Percentiles rank a stretch among this genome's conserved stretches.
phyloP scores from a whole-genome alignment of 352 stramenopile genomes.

The Globisporangium iwayamae region DNA sequence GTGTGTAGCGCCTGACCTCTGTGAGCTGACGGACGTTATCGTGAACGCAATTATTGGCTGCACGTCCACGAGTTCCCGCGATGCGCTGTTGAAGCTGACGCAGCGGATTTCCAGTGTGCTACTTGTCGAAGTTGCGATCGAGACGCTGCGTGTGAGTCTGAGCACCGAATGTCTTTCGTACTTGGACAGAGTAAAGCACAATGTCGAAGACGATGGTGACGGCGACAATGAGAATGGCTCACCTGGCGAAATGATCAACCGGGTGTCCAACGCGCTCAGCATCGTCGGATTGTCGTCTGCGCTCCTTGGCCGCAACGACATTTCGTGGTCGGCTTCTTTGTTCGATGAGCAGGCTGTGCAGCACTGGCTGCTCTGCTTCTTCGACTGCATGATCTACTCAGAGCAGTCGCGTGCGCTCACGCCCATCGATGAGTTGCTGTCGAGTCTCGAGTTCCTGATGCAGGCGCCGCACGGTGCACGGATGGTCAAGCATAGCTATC shows the following conservation, averaged over 20 bases:
- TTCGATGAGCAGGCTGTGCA: conserved; percentile 16
- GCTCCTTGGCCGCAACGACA: conserved; percentile 9
- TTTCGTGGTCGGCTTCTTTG: conserved; percentile 17
- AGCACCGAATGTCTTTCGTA: conserved; percentile 27
- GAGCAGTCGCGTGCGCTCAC: conserved; percentile 27
- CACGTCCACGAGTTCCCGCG: conserved; percentile 25
- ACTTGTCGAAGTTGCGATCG: conserved; percentile 20
- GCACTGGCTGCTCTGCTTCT: conserved; percentile 22
- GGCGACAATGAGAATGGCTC: conserved; percentile 9
- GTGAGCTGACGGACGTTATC: conserved; percentile 22
- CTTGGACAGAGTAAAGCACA: conserved; percentile 10
- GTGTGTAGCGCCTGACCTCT: conserved; percentile 13
- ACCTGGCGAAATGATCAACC: conserved; percentile 3
- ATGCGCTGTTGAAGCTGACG: conserved; percentile 24
- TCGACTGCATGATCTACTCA: conserved; percentile 20
- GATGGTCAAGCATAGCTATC: conserved; percentile 26
- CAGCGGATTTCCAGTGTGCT: conserved; percentile 26
- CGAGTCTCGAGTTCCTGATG: conserved; percentile 17
- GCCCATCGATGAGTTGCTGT: conserved; percentile 19
- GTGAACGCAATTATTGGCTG: conserved; percentile 38
- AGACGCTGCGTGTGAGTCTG: conserved; percentile 22
- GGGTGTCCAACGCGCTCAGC: conserved; percentile 17
- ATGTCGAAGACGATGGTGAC: conserved; percentile 16
- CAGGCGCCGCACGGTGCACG: not conserved
- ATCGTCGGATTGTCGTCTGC: conserved; percentile 11